Conservation (phyloP, 2,329 filamentous ascomycete species). For the Curvularia sp. region DNA sequence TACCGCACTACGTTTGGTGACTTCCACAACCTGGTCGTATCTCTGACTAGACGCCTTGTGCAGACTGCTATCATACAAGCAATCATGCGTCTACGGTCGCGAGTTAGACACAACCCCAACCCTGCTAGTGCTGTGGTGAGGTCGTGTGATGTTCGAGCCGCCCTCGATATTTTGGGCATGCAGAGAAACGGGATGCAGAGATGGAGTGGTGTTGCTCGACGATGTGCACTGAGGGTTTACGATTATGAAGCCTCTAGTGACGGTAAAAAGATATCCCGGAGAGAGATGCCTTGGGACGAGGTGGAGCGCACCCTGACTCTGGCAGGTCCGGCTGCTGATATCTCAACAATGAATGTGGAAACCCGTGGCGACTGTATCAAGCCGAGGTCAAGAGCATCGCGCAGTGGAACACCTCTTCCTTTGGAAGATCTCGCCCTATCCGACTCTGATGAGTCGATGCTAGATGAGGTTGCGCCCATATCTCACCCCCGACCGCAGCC, state of each 20-base stretch:
- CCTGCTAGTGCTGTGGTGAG: conserved; percentile 49
- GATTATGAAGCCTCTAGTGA: conserved; percentile 21
- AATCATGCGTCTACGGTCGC: conserved; percentile 69
- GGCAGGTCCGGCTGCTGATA: conserved; percentile 29
- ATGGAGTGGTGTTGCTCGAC: conserved; percentile 61
- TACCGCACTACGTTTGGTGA: conserved; percentile 78
- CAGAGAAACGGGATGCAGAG: conserved; percentile 55
- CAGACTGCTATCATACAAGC: conserved; percentile 73
- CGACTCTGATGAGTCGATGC: conserved; percentile 16
- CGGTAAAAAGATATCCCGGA: conserved; percentile 29
- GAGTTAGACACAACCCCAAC: conserved; percentile 38
- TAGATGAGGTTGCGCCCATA: not conserved
- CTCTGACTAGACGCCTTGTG: conserved; percentile 73
- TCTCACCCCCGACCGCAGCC: not conserved
- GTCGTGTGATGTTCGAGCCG: conserved; percentile 60
- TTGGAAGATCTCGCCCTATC: conserved; percentile 21
- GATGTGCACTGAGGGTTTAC: conserved; percentile 61
- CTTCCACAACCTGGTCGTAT: conserved; percentile 72
- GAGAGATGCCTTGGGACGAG: conserved; percentile 54
- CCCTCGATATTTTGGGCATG: conserved; percentile 62
- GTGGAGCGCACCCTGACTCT: conserved; percentile 40
- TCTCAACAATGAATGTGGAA: conserved; percentile 40
- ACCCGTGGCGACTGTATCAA: conserved; percentile 20
- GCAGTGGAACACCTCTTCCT: conserved; percentile 41
- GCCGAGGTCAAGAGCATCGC: conserved; percentile 32